A percentile compares a stretch with the other conserved stretches of the same genome.
These are phyloP conservation scores for Hermanozyma aechmeae DNA, from an alignment of 805 yeast species.

Conservation along the genomic window DNA sequence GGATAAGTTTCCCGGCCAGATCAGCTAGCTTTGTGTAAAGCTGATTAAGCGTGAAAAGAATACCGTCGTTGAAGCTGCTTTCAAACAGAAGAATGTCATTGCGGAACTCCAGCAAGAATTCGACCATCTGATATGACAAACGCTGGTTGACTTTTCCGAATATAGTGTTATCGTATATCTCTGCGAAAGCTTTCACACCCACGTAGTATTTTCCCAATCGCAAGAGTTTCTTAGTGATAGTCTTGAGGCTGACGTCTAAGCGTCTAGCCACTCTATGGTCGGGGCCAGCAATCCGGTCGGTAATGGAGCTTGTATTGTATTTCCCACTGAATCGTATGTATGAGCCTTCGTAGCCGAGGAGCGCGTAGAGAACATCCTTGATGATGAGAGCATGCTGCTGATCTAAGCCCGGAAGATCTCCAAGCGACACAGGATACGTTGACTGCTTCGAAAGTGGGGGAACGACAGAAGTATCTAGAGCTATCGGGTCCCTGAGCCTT, in stretches of 20 bases:
- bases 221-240: constrained; percentile 52
- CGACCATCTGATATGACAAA: constrained; percentile 49
- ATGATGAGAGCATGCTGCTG: constrained; percentile 73
- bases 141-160: constrained; percentile 73
- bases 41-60: constrained; percentile 40
- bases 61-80: constrained; percentile 37
- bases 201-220: constrained; percentile 55
- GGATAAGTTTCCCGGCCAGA: constrained; percentile 29
- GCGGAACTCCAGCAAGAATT: constrained; percentile 17
- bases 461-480: no score
- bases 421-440: no score
- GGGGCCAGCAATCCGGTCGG: constrained; percentile 52
- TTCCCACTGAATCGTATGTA: constrained; percentile 61
- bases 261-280: constrained; percentile 65
- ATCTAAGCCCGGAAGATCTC: no score
- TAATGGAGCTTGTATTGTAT: constrained; percentile 38
- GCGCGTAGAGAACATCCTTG: constrained; percentile 57
- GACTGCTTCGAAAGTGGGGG: no score
- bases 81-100: constrained; percentile 38
- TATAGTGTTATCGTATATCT: constrained; percentile 40
- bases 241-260: constrained; percentile 66
- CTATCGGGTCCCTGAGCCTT: no score
- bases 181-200: constrained; percentile 51
- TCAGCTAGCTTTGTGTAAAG: constrained; percentile 2
- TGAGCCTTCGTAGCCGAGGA: constrained; percentile 69